Conservation (phyloP, 2,329 filamentous ascomycete genomes). For the Curvularia verruculosa region DNA sequence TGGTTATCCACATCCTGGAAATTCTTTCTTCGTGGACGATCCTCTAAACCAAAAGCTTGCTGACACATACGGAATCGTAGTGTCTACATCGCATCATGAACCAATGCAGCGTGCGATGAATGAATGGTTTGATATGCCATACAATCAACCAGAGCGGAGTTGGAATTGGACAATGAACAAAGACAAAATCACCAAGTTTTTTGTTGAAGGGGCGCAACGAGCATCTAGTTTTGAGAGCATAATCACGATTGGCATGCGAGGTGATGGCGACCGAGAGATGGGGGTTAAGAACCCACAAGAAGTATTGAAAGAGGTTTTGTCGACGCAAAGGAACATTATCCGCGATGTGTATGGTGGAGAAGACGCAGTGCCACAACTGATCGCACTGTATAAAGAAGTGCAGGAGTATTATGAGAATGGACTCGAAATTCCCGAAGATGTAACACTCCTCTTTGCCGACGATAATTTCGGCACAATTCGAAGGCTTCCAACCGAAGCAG, state of each 20-base stretch:
- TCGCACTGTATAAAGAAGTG: constrained; percentile 56
- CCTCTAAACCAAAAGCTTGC: constrained; percentile 68
- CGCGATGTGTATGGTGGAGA: constrained; percentile 17
- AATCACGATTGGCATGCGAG: constrained; percentile 71
- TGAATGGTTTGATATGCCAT: constrained; percentile 21
- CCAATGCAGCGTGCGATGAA: constrained; percentile 66
- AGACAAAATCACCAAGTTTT: constrained; percentile 31
- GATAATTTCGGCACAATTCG: constrained; percentile 71
- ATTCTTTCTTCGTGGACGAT: constrained; percentile 73
- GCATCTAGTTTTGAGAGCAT: constrained; percentile 68
- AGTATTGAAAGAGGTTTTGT: constrained; percentile 24
- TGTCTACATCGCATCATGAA: constrained; percentile 73
- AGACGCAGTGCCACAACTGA: constrained; percentile 13
- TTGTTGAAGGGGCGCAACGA: constrained; percentile 31
- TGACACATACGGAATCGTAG: constrained; percentile 72
- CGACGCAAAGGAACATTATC: constrained; percentile 20
- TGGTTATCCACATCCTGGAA: constrained; percentile 40
- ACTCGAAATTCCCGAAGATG: constrained; percentile 65
- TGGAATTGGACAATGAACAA: constrained; percentile 41
- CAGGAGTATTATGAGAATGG: constrained; percentile 69
- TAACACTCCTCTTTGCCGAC: constrained; percentile 70
- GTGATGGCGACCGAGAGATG: constrained; percentile 65
- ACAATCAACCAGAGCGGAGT: constrained; percentile 22
- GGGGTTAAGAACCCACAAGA: constrained; percentile 26
- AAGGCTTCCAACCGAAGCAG: constrained; percentile 62